Evolutionary conservation across 1,284 basidiomycete species (phyloP), one percentile per base, ranked within the genome.

Genomic region (Ceratobasidium sp.): DNA sequence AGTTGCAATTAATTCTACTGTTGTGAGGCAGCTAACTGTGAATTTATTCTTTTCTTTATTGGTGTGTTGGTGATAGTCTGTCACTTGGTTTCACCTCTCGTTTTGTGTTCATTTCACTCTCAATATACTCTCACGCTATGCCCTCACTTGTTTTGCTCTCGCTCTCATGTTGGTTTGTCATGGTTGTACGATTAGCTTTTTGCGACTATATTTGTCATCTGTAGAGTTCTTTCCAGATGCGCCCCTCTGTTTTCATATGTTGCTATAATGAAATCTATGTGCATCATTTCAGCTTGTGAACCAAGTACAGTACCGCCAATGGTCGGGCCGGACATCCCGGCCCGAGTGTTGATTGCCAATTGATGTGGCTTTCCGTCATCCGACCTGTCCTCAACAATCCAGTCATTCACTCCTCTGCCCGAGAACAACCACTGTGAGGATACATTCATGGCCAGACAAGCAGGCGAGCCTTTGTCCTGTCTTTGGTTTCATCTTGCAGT

Each of bases 21-120:
- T 54, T 41, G 71, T 60, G 30, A 20, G 20, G 46, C 54, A 35
- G 55, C 57, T 48, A n/a, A 73, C 60, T 59, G 60, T 75, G 71
- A 75, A 75, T 65, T 75, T 75, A 75, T 75, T 75, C 71, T 8
- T 48, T 75, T 75, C 71, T 75, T 66, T 75, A 75, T 75, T 75
- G 71, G 44, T 66, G 64, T 64, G 55, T 73, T 62, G 55, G n/a
- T 48, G 20, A 41, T 38, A 35, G 18, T 62, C 41, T 62, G 59
- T 59, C 33, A 27, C 23, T 35, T 27, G 55, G 55, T 62, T 35
- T 62, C 30, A 35, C 20, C 59, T 70, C 68, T 60, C 41, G 54
- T 30, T 73, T 48, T 62, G 55, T 55, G 62, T 50, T 50, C 41
- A 20, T 38, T 57, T 60, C 41, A 18, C 54, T 73, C 16, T 41